phyloP scores from a whole-genome alignment of 495 filamentous ascomycete species.

The Endocarpon pusillum region DNA sequence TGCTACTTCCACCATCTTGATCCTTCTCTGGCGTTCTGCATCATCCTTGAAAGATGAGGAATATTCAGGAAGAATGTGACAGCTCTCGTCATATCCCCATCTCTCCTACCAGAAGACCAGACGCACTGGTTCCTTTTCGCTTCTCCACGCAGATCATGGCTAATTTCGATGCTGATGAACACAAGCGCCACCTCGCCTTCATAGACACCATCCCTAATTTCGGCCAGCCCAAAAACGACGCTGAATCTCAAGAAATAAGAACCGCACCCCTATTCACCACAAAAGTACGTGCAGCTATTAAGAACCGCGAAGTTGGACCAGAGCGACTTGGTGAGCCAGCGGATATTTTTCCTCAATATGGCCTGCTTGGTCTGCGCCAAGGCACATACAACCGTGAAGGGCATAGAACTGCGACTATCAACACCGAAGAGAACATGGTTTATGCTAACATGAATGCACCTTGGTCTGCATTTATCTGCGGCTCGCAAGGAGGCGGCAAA shows the following conservation, averaged over 20 bases:
- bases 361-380: neutral
- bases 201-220: too few species aligned
- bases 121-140: too few species aligned
- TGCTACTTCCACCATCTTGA: too few species aligned
- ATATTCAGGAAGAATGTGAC: too few species aligned
- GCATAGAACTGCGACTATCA: too few species aligned
- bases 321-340: neutral
- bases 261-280: neutral
- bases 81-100: too few species aligned
- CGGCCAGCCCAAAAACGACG: neutral
- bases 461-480: conserved; percentile 59
- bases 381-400: neutral
- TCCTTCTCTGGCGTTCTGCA: too few species aligned
- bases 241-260: neutral
- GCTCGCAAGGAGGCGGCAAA: conserved; percentile 61
- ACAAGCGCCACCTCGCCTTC: too few species aligned
- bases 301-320: neutral
- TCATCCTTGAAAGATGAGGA: too few species aligned
- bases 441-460: conserved; percentile 42
- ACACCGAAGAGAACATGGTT: neutral
- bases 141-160: too few species aligned
- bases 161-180: too few species aligned
- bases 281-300: neutral
- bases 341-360: neutral
- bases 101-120: too few species aligned